phyloP scores from a whole-genome alignment of 257 asterid genomes.

The Nicotiana benthamiana region DNA sequence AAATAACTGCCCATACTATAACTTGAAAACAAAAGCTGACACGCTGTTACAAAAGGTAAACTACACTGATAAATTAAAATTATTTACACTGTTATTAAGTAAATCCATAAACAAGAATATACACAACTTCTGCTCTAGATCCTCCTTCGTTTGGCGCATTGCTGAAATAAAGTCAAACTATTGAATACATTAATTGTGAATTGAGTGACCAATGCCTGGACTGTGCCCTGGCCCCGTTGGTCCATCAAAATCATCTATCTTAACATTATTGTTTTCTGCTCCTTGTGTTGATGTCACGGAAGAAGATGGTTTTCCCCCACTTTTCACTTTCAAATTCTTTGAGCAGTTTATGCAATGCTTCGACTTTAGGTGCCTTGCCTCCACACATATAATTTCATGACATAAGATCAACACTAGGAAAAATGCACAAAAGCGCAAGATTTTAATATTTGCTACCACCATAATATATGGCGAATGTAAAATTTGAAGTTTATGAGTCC shows the following conservation, averaged over 20 bases:
- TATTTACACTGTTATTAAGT: too few relatives aligned
- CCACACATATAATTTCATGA: conserved; percentile 7
- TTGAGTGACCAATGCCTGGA: conserved; percentile 34
- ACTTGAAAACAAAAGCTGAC: too few relatives aligned
- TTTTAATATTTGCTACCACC: background rate
- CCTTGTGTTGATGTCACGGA: background rate
- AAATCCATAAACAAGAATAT: too few relatives aligned
- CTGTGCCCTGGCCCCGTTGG: conserved; percentile 34
- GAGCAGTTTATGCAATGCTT: conserved; percentile 5
- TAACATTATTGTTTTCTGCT: conserved; percentile 2
- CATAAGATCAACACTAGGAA: conserved; percentile 12
- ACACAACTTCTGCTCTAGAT: too few relatives aligned
- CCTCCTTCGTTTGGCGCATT: too few relatives aligned
- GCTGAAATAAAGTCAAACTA: too few relatives aligned
- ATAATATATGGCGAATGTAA: background rate
- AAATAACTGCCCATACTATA: too few relatives aligned
- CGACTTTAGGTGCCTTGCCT: conserved; percentile 13
- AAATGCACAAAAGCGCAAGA: background rate
- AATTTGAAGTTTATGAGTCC: too few relatives aligned
- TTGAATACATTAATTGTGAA: conserved; percentile 6
- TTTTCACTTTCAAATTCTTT: background rate
- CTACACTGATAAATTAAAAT: too few relatives aligned
- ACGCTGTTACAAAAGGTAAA: too few relatives aligned
- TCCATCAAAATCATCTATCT: conserved; percentile 15
- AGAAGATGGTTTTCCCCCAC: background rate